Evolutionary conservation across 257 asterid genomes (phyloP), one percentile per base, ranked within the genome.

Genomic region (Agastache rugosa): DNA sequence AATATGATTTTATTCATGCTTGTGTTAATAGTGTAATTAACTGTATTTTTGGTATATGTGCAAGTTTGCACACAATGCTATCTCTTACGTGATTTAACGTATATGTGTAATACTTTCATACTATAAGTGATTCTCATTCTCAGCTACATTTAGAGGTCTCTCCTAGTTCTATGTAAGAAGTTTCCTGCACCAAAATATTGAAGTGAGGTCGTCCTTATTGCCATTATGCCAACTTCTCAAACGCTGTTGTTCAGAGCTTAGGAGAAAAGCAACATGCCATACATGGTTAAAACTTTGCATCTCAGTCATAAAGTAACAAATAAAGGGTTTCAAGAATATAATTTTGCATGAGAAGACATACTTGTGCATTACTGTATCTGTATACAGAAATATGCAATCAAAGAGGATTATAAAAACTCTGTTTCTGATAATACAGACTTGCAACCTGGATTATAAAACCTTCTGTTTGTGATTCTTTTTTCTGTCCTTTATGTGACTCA

Each of bases 161-260:
- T 62, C 16, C 61, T 67, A 45, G 67, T 51, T 14, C 1, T 51
- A 3, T 67, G 19, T 17, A 22, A 22, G 56, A 74, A 54, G 51
- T 37, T 69, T 51, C 44, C 12, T 42, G 34, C 61, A 31, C 37
- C 11, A 17, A 25, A 44, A 16, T 17, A 29, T 22, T 55, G 15
- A 12, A 5, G 8, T 62, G 47, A 9, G 58, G 44, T 45, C 48
- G 20, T 37, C 15, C 15, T 64, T 67, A 25, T 68, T 58, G 69
- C 45, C 70, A 42, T 53, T 54, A 54, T 75, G 73, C n/a, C 31
- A 17, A 25, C 23, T 44, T 54, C 50, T 5, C 11, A 45, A 76
- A 34, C 10, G 2, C n/a, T 22, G 42, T 50, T 31, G 41, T 42
- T 11, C 48, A 42, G 48, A 10, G 16, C 48, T 42, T 42, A 42